Evolutionary conservation across 352 stramenopile species (phyloP).

Genomic region (Phytopythium oedochilum): DNA sequence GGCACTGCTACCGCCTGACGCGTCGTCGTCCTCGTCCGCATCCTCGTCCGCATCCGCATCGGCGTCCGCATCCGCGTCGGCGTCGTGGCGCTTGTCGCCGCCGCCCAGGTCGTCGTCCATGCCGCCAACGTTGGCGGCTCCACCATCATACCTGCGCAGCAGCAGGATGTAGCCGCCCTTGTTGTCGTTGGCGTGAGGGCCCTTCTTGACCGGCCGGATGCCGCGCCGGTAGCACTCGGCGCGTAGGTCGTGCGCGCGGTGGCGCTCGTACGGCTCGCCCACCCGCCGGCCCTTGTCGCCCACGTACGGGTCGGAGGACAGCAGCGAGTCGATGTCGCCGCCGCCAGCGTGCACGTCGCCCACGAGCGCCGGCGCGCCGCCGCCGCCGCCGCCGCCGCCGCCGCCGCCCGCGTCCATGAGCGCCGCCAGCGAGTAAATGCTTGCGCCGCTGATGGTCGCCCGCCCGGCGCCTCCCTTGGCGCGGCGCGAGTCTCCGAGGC

Average conservation of each 20-base stretch:
- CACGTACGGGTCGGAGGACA: conserved; percentile 31
- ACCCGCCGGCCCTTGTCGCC: conserved; percentile 33
- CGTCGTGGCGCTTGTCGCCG: conserved; percentile 6
- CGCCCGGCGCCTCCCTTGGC: too few species aligned
- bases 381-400: conserved; percentile 4
- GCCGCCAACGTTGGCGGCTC: conserved; percentile 13
- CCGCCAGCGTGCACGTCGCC: conserved; percentile 39
- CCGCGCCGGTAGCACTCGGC: conserved; percentile 77
- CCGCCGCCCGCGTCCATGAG: conserved; percentile 11
- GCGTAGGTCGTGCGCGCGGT: conserved; percentile 67
- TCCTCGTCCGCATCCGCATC: conserved; percentile 18
- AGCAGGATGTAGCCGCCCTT: conserved; percentile 77
- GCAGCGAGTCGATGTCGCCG: conserved; percentile 66
- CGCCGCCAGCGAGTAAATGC: not conserved
- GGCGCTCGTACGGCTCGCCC: conserved; percentile 68
- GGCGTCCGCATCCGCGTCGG: conserved; percentile 21
- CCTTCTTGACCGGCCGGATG: conserved; percentile 78
- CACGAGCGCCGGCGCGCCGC: conserved; percentile 16
- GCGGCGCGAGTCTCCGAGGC: too few species aligned
- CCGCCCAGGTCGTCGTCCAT: conserved; percentile 5
- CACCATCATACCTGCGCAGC: conserved; percentile 57
- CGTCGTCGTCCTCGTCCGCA: conserved; percentile 14
- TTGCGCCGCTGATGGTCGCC: too few species aligned
- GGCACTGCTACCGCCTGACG: conserved; percentile 1
- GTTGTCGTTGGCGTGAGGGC: conserved; percentile 80